These are phyloP conservation scores for Meripilus lineatus DNA, from an alignment of 1,284 basidiomycete genomes.

Conservation along the genomic window DNA sequence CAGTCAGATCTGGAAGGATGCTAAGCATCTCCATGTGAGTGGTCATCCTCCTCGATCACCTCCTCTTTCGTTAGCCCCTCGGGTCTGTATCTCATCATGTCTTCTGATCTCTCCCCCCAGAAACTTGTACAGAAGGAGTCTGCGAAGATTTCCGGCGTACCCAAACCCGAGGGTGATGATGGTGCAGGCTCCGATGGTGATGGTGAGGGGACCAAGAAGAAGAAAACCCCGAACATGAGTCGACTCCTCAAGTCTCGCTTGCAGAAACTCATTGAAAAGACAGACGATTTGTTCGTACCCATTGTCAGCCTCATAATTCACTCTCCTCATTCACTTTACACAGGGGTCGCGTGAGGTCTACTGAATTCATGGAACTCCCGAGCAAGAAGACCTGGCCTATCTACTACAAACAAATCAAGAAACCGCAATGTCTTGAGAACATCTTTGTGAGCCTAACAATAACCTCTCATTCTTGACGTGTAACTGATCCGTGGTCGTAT, in stretches of 20 bases:
- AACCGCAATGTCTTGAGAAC: constrained; percentile 77
- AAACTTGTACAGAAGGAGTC: constrained; percentile 61
- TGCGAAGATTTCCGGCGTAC: constrained; percentile 29
- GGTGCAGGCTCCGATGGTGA: constrained; percentile 33
- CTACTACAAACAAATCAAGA: constrained; percentile 84
- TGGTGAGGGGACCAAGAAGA: constrained; percentile 42
- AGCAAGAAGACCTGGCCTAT: constrained; percentile 74
- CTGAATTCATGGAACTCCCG: constrained; percentile 82
- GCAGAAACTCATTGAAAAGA: constrained; percentile 66
- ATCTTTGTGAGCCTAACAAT: constrained; percentile 57
- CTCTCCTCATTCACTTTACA: not conserved
- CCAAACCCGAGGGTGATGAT: constrained; percentile 37
- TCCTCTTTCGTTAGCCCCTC: not conserved
- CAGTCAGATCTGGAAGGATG: constrained; percentile 83
- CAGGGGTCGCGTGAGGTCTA: constrained; percentile 68
- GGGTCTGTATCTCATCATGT: not conserved
- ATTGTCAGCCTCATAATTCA: too few species aligned
- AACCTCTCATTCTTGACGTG: constrained; percentile 1
- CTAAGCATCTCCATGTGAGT: constrained; percentile 59
- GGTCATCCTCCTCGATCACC: not conserved
- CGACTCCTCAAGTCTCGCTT: constrained; percentile 60
- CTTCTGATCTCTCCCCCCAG: constrained; percentile 29
- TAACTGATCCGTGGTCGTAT: constrained; percentile 3
- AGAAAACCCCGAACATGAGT: constrained; percentile 56
- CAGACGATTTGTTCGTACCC: constrained; percentile 58